Evolutionary conservation across 495 filamentous ascomycete species (phyloP).

Genomic region (Sphaerosporella brunnea): DNA sequence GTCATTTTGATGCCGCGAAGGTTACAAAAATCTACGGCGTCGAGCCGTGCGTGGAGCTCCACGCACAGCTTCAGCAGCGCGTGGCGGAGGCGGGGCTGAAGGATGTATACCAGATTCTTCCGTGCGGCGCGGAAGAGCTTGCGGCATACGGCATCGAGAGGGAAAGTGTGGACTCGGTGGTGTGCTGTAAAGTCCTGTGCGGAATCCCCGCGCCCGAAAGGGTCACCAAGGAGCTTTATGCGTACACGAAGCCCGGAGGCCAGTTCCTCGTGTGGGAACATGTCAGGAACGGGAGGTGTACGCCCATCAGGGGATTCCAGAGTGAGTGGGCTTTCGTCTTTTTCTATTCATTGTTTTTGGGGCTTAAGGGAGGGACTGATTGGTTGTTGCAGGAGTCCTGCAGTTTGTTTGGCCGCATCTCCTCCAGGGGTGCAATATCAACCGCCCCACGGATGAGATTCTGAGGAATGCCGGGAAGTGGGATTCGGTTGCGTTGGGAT

Average conservation of each 20-base stretch:
- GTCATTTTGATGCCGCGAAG: conserved; percentile 7
- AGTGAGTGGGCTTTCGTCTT: neutral
- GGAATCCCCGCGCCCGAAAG: conserved; percentile 24
- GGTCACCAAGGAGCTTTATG: conserved; percentile 25
- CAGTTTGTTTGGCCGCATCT: conserved; percentile 18
- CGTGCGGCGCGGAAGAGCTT: conserved; percentile 7
- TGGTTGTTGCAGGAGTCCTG: conserved; percentile 9
- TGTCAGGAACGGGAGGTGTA: neutral
- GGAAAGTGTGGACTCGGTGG: conserved; percentile 28
- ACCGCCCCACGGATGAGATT: conserved; percentile 15
- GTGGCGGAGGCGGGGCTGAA: conserved; percentile 9
- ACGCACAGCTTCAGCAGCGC: conserved; percentile 19
- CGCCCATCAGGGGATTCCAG: neutral
- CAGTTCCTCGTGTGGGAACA: conserved; percentile 7
- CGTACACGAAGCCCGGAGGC: conserved; percentile 29
- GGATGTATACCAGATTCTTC: neutral
- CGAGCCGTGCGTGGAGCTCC: conserved; percentile 27
- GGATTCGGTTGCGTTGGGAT: conserved; percentile 8
- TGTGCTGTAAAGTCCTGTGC: conserved; percentile 29
- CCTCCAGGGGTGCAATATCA: conserved; percentile 13
- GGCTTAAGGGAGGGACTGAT: neutral
- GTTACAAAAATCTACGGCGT: conserved; percentile 26
- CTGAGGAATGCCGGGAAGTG: conserved; percentile 8
- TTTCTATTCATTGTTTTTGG: too few species aligned
- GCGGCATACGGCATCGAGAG: conserved; percentile 26